These are phyloP conservation scores for Mortierella polycephala DNA, from an alignment of 371 early-diverging fungal species.

Conservation along the genomic window DNA sequence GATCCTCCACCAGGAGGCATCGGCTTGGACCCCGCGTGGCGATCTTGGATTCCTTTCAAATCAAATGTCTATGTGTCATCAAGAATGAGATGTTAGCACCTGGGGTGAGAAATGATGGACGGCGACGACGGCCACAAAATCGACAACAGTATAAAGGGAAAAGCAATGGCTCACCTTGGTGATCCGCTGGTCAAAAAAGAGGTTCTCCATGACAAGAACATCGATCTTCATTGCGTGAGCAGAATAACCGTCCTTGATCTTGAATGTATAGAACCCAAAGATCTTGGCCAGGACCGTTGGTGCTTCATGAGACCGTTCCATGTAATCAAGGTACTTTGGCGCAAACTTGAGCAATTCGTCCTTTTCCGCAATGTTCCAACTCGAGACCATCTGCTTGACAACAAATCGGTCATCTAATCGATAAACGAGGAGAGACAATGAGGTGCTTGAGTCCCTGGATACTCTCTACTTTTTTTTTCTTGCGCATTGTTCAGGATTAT, in stretches of 20 bases:
- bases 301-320: constrained; percentile 68
- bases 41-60: constrained; percentile 85
- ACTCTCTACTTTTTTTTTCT: no score
- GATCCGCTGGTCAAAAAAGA: constrained; percentile 83
- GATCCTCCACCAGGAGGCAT: constrained; percentile 47
- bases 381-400: constrained; percentile 86
- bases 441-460: no score
- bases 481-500: background rate
- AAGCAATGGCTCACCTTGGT: constrained; percentile 57
- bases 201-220: constrained; percentile 95
- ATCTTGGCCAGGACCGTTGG: constrained; percentile 92
- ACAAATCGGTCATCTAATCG: constrained; percentile 84
- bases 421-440: background rate
- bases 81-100: constrained; percentile 2
- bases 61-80: constrained; percentile 80
- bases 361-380: constrained; percentile 81
- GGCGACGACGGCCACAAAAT: background rate
- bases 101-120: background rate
- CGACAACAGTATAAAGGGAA: background rate
- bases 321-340: constrained; percentile 91
- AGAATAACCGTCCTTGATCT: constrained; percentile 74
- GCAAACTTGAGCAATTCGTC: constrained; percentile 91
- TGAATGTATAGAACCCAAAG: constrained; percentile 90
- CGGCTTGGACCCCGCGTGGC: constrained; percentile 56
- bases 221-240: constrained; percentile 77